phyloP scores from a whole-genome alignment of 495 filamentous ascomycete genomes.

The Penicillium simplicissimum region DNA sequence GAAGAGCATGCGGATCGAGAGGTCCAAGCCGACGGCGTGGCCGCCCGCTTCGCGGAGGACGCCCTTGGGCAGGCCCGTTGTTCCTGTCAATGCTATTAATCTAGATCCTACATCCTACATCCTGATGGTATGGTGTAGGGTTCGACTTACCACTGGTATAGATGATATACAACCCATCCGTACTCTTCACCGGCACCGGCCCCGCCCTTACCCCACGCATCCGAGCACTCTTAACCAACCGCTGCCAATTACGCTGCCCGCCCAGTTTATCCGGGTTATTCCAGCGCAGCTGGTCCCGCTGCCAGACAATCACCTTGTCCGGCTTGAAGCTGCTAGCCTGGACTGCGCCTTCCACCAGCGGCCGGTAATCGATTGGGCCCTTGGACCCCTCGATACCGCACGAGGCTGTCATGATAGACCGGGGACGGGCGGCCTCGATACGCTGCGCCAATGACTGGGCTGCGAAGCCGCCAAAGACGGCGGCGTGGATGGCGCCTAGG shows the following conservation, averaged over 20 bases:
- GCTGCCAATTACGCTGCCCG: conserved; percentile 78
- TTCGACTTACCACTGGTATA: conserved; percentile 65
- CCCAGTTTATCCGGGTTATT: conserved; percentile 59
- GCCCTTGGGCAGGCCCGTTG: conserved; percentile 86
- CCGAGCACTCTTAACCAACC: conserved; percentile 66
- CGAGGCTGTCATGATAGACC: conserved; percentile 79
- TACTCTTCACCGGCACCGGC: conserved; percentile 73
- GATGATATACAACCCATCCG: conserved; percentile 84
- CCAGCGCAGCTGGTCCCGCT: conserved; percentile 76
- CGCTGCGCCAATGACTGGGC: conserved; percentile 79
- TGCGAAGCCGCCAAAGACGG: conserved; percentile 92
- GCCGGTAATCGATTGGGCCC: conserved; percentile 68
- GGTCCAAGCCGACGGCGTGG: conserved; percentile 80
- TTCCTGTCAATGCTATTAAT: conserved; percentile 48
- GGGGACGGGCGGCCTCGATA: conserved; percentile 78
- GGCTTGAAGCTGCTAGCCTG: conserved; percentile 61
- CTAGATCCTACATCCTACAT: neutral
- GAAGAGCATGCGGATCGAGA: conserved; percentile 78
- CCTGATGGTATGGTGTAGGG: neutral
- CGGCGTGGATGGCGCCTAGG: conserved; percentile 84
- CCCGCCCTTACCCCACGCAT: conserved; percentile 63
- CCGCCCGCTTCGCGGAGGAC: conserved; percentile 82
- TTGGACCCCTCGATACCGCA: conserved; percentile 91
- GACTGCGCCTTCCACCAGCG: conserved; percentile 69
- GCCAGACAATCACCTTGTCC: conserved; percentile 70